Evolutionary conservation across 2,329 filamentous ascomycete genomes (phyloP), one percentile per base, ranked within the genome.

Genomic region (Dendrostoma leiphaemia): DNA sequence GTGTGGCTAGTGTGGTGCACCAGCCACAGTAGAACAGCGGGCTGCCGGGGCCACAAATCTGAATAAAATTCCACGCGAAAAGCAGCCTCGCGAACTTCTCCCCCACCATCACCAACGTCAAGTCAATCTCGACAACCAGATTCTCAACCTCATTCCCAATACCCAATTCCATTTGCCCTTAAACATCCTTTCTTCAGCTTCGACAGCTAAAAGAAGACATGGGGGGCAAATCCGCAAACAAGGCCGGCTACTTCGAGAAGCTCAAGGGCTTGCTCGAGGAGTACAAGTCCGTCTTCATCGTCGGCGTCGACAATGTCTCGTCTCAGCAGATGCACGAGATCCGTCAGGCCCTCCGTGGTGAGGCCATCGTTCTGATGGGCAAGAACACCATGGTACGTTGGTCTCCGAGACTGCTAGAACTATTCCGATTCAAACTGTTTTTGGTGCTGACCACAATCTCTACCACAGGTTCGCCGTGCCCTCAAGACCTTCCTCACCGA

Each of bases 241-340:
- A 97, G 86, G 85, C 90, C 76, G 89, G 75, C 70, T 96, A 99
- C 87, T 99, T 99, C 84, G 93, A 97, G 79, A 97, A 97, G 91
- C 91, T 99, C 77, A 96, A 97, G 88, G 77, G 77, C 78, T 86
- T 97, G 76, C 88, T 99, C 76, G 90, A 97, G 83, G 88, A 91
- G 76, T 97, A 95, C 89, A 86, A 85, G 77, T 93, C 89, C 72
- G 89, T 97, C 82, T 97, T 99, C 90, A 92, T 99, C 77, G 92
- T 96, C 77, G 73, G 86, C 73, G 88, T 93, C 74, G 90, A 97
- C 91, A 99, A 97, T 99, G 94, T 99, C 86, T 91, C 88, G 78
- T 99, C 94, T 68, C 94, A 99, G 87, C 95, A 99, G 88, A 99
- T 99, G 95, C 94, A 99, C 90, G 94, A 99, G 86, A 97, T 99